Evolutionary conservation across 768 basidiomycete species (phyloP).

Genomic region (Leccinum sublutescens): DNA sequence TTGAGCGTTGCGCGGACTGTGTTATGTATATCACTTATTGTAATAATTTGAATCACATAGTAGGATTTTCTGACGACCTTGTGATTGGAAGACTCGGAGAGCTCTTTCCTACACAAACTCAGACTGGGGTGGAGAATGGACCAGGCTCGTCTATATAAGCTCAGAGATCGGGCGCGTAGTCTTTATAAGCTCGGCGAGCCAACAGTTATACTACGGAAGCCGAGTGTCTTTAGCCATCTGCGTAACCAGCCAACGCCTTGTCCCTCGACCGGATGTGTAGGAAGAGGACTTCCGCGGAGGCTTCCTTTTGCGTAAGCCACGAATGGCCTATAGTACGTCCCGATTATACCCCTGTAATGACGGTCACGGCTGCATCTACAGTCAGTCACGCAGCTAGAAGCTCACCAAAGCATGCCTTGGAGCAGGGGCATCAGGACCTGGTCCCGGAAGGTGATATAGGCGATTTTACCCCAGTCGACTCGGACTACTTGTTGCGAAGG

Average conservation of each 20-base stretch:
- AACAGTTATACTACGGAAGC: conserved; percentile 28
- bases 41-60: background rate
- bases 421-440: conserved; percentile 66
- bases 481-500: conserved; percentile 38
- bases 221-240: conserved; percentile 28
- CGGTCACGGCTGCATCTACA: background rate
- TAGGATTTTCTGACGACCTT: background rate
- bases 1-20: too few relatives aligned
- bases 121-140: background rate
- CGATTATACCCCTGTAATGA: conserved; percentile 28
- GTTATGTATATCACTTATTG: background rate
- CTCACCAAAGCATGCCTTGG: conserved; percentile 69
- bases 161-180: background rate
- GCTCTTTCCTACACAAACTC: background rate
- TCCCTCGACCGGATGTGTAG: conserved; percentile 25
- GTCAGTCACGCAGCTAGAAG: background rate
- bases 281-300: conserved; percentile 12
- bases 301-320: conserved; percentile 22
- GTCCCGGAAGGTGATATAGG: conserved; percentile 66
- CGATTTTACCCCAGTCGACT: conserved; percentile 56
- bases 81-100: background rate
- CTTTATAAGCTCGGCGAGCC: conserved; percentile 25
- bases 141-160: background rate
- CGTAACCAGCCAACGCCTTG: conserved; percentile 32
- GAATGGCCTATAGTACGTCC: conserved; percentile 33